Base-by-base conservation (phyloP, 75 land plant genomes). In the Picea sitchensis region DNA sequence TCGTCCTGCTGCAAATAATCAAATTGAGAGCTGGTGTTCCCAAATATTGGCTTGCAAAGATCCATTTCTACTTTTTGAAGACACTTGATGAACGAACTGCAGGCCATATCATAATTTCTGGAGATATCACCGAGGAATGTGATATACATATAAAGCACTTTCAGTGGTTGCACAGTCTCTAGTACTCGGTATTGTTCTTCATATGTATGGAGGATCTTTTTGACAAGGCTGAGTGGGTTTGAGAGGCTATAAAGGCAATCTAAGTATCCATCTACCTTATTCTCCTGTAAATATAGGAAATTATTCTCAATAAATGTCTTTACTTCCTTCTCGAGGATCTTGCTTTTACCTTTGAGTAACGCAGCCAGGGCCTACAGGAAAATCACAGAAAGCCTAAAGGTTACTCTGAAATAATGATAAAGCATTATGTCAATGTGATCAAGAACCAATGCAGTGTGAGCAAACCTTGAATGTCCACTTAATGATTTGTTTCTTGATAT, bases 1-100 rank as follows among this genome's bases (percentile, higher is more conserved):
- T 80, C 81, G 32, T 80, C 81, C 44, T 80, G 76, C 60, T 71
- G 81, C 32, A 80, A 57, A 56, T 80, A 80, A 80, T 80, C 76
- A 80, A 80, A 80, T 17, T 80, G 75, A 32, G 81, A 71, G 36
- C 34, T n/a, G 30, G 17, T 56, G 20, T n/a, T 61, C 31, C 58
- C 75, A 71, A 56, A 68, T 68, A 31, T 47, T 20, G 81, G 38
- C 56, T 44, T 65, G 32, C 56, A 36, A 61, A 62, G 56, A 31
- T 79, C 59, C 73, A 68, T 79, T 79, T 69, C 59, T 32, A 57
- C 81, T 32, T 79, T 73, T 57, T 60, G 57, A 11, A 79, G 58
- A 26, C 81, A 56, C 23, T 57, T 79, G 7, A 79, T 69, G 38
- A 44, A 44, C 47, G 61, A 56, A 56, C 71, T 59, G 31, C 76